Base-by-base conservation (phyloP, 2,329 filamentous ascomycete species). In the Aureobasidium pullulans region DNA sequence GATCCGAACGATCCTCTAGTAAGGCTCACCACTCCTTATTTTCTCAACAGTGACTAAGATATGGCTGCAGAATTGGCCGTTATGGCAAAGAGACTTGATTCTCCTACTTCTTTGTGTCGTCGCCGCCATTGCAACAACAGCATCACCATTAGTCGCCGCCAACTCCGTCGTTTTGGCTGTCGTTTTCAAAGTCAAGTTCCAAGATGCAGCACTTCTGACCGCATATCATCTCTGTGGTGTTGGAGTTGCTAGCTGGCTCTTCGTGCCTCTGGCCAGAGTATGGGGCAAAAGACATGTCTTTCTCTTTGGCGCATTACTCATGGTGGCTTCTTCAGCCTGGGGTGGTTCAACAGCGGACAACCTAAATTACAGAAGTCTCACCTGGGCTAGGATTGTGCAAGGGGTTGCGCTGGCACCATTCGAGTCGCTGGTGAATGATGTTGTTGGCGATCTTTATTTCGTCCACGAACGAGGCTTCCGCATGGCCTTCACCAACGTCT, bases 231-330 rank as follows among this genome's bases (percentile, higher is more conserved):
- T 96, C 23, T 82, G 93, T 31, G 92, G 90, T 16, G 88, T 90
- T 2, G 91, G 90, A 10, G 77, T 90, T 11, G 87, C 88, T 1
- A 91, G 89, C 53, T 84, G 94, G 71, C 80, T 96, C 64, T 92
- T 92, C 73, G 91, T 96, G 2, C 89, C 93, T 0, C 89, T 87
- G 1, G 90, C 89, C 16, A 84, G 92, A 59, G 86, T 96, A 64
- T 96, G 90, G 89, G 93, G 92, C 37, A 96, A 96, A 74, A 82
- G 92, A 40, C 92, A 96, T 76, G 76, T 90, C 16, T 96, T 96
- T 71, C 75, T 96, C 28, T 66, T 95, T 2, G 91, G 90, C 8
- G 85, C 86, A 50, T 64, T 89, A 47, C 79, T 96, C 60, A 80
- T 96, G 66, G 81, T 95, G 46, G 77, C 81, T 46, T 88, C 87